Percentiles rank a stretch among this genome's conserved stretches.
These are phyloP conservation scores for Aureobasidium sp. DNA, from an alignment of 2,329 filamentous ascomycete species.

Conservation along the genomic window DNA sequence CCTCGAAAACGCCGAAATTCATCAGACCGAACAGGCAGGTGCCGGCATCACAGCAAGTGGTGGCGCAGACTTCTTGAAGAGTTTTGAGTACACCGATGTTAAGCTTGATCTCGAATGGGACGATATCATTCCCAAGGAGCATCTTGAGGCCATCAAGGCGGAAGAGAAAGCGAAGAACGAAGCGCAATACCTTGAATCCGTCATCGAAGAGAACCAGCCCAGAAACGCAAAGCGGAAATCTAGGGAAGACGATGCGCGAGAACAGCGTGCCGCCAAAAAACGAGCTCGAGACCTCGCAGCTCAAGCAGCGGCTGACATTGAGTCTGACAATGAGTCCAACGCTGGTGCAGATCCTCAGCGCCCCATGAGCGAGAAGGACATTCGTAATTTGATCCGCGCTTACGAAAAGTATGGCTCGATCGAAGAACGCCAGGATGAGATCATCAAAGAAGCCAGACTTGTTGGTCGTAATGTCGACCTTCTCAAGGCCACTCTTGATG, in stretches of 20 bases:
- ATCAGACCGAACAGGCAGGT: conserved; percentile 91
- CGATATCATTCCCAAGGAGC: conserved; percentile 91
- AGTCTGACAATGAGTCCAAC: conserved; percentile 37
- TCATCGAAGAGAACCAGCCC: conserved; percentile 79
- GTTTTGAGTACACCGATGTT: conserved; percentile 90
- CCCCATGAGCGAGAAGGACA: conserved; percentile 88
- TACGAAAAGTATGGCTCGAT: conserved; percentile 88
- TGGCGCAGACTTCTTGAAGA: conserved; percentile 89
- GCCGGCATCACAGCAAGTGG: conserved; percentile 92
- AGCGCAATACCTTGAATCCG: conserved; percentile 71
- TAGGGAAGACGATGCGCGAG: conserved; percentile 57
- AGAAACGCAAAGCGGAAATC: conserved; percentile 55
- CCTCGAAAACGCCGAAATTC: conserved; percentile 91
- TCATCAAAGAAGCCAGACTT: conserved; percentile 80
- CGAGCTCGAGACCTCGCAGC: conserved; percentile 61
- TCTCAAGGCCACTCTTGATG: conserved; percentile 66
- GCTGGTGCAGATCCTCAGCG: conserved; percentile 70
- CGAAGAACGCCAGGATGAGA: conserved; percentile 78
- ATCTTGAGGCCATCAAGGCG: conserved; percentile 80
- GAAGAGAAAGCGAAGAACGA: conserved; percentile 81
- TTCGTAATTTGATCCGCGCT: conserved; percentile 81
- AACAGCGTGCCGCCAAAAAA: conserved; percentile 64
- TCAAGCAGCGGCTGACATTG: conserved; percentile 53
- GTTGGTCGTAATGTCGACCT: conserved; percentile 75
- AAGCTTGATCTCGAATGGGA: conserved; percentile 97